Evolutionary conservation across 306 rosid species (phyloP).

Genomic region (Cyamopsis tetragonoloba): DNA sequence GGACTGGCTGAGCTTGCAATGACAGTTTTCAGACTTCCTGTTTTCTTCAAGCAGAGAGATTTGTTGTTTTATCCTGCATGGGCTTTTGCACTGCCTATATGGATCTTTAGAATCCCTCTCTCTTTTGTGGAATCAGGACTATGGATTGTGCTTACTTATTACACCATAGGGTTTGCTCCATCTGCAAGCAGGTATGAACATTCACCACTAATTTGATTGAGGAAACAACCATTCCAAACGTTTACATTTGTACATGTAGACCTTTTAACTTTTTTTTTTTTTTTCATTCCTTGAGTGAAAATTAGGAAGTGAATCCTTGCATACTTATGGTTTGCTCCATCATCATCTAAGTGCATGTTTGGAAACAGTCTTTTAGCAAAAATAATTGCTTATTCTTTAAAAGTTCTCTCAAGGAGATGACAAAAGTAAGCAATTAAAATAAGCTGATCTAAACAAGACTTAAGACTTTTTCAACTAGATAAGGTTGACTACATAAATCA

Average conservation of each 20-base stretch:
- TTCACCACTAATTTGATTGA: background rate
- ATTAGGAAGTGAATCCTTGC: background rate
- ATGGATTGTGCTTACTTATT: slow-evolving; percentile 70
- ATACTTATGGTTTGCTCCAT: slow-evolving; percentile 8
- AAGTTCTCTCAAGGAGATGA: too few relatives aligned
- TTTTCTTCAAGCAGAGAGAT: slow-evolving; percentile 77
- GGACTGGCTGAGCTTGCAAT: slow-evolving; percentile 73
- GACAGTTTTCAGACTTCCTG: slow-evolving; percentile 60
- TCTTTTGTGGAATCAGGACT: slow-evolving; percentile 66
- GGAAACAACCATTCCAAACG: background rate
- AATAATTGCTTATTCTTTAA: too few relatives aligned
- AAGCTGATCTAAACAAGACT: too few relatives aligned
- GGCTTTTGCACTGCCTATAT: slow-evolving; percentile 75
- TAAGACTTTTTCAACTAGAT: too few relatives aligned
- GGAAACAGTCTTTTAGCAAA: too few relatives aligned
- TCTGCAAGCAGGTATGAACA: slow-evolving; percentile 61
- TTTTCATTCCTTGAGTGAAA: background rate
- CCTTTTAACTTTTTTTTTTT: background rate
- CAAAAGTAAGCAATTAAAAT: too few relatives aligned
- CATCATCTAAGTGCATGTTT: too few relatives aligned
- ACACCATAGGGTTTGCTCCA: slow-evolving; percentile 78
- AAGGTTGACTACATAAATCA: too few relatives aligned
- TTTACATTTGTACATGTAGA: background rate
- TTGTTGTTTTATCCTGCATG: slow-evolving; percentile 57
- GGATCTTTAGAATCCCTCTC: slow-evolving; percentile 66